These are phyloP conservation scores for Cordyceps farinosa DNA, from an alignment of 2,329 filamentous ascomycete genomes.

Conservation along the genomic window DNA sequence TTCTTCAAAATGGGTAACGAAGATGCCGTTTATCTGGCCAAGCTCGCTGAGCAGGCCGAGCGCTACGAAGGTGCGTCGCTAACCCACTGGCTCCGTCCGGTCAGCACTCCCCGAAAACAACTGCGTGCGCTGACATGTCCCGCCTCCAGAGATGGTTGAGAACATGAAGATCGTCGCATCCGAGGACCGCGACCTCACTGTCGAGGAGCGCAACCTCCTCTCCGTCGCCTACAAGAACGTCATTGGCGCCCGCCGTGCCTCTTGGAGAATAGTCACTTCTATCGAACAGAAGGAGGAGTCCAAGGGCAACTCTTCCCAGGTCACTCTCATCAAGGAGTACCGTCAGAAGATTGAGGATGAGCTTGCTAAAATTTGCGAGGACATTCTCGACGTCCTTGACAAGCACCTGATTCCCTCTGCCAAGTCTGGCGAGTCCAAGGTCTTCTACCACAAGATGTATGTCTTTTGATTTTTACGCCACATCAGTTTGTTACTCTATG, in stretches of 20 bases:
- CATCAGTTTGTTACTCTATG: background rate
- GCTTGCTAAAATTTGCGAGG: slow-evolving; percentile 95
- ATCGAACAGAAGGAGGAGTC: slow-evolving; percentile 99
- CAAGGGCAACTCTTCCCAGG: slow-evolving; percentile 93
- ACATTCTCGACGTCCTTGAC: slow-evolving; percentile 93
- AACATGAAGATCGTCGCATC: slow-evolving; percentile 99
- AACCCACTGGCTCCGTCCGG: background rate
- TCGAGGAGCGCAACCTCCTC: slow-evolving; percentile 96
- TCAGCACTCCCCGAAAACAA: slow-evolving; percentile 1
- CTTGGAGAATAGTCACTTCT: slow-evolving; percentile 96
- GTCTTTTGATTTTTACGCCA: background rate
- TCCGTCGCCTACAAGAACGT: slow-evolving; percentile 99
- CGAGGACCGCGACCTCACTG: slow-evolving; percentile 75
- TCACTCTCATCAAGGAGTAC: slow-evolving; percentile 93
- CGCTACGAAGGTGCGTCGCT: slow-evolving; percentile 87
- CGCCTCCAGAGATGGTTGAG: slow-evolving; percentile 86
- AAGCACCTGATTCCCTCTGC: slow-evolving; percentile 91
- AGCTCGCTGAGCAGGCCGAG: slow-evolving; percentile 99
- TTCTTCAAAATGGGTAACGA: slow-evolving; percentile 90
- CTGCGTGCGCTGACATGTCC: slow-evolving; percentile 25
- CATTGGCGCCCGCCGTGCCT: slow-evolving; percentile 92
- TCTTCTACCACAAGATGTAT: slow-evolving; percentile 99
- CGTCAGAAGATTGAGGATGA: slow-evolving; percentile 97
- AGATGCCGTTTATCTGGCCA: slow-evolving; percentile 98
- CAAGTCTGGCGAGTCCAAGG: slow-evolving; percentile 95